Evolutionary conservation across 2,329 filamentous ascomycete genomes (phyloP), one percentile per base, ranked within the genome.

Genomic region (Claviceps sp.): DNA sequence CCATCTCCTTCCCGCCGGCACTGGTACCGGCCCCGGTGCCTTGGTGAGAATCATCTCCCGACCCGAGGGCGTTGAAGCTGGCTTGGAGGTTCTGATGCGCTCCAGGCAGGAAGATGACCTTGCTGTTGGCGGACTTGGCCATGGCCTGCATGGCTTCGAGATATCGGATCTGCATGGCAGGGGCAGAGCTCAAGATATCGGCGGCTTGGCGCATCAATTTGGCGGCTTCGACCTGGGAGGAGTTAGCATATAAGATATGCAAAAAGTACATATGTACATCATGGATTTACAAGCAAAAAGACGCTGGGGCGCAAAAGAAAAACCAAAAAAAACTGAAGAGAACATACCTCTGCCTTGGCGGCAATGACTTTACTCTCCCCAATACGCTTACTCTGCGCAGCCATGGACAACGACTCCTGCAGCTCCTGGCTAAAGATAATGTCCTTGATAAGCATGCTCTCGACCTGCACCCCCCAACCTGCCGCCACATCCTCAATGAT

Each of bases 371-470:
- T 98, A 73, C 85, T 89, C 71, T 98, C 93, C 72, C 93, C 93
- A 53, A 96, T 95, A 60, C 93, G 85, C 85, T 97, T 97, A 75
- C 85, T 89, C 78, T 98, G 93, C 3, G 93, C 93, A 41, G 93
- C 93, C 93, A 98, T 97, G 65, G 88, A 95, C 48, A 98, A 81
- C 18, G 87, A 93, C 64, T 97, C 91, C 71, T 98, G 93, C 45
- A 98, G 78, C 60, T 97, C 93, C 64, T 89, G 82, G 71, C 83
- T 89, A 80, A 98, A 98, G 67, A 97, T 87, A 65, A 98, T 95
- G 70, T 98, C 93, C 74, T 98, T 97, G 79, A 98, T 91, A 60
- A 98, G 82, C 91, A 98, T 98, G 64, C 85, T 90, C 76, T 97
- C 93, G 54, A 97, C 93, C 64, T 88, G 82, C 7, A 95, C 91